These are phyloP conservation scores for Hanseniaspora taiwanica DNA, from an alignment of 805 yeast species.

Conservation along the genomic window DNA sequence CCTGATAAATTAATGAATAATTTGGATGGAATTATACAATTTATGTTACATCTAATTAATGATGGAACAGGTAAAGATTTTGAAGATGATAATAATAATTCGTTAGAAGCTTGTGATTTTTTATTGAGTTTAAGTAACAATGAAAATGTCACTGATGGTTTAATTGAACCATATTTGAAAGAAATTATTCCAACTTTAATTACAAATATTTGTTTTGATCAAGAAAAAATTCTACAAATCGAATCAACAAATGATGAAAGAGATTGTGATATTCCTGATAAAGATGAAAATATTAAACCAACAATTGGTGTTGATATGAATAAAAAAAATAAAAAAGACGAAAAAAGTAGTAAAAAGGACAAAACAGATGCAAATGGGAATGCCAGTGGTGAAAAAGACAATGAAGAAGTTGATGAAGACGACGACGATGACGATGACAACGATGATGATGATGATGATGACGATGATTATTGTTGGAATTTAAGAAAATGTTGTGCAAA, in stretches of 20 bases:
- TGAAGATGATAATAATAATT: conserved; percentile 50
- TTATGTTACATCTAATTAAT: conserved; percentile 66
- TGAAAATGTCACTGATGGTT: conserved; percentile 35
- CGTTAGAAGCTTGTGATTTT: conserved; percentile 89
- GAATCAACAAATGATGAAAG: conserved; percentile 46
- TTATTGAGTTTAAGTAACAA: conserved; percentile 61
- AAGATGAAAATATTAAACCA: conserved; percentile 80
- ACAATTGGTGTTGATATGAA: conserved; percentile 25
- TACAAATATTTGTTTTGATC: conserved; percentile 76
- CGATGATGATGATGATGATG: conserved; percentile 64
- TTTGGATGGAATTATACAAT: conserved; percentile 72
- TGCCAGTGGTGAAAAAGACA: conserved; percentile 12
- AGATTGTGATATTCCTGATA: conserved; percentile 66
- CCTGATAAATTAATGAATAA: conserved; percentile 76
- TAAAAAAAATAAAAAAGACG: conserved; percentile 38
- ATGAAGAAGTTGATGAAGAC: conserved; percentile 36
- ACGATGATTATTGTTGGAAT: conserved; percentile 70
- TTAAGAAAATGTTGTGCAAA: conserved; percentile 91
- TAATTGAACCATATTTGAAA: conserved; percentile 44
- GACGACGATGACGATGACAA: conserved; percentile 54
- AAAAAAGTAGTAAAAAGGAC: too few relatives aligned
- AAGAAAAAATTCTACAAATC: conserved; percentile 55
- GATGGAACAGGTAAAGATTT: conserved; percentile 11
- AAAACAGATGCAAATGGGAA: conserved; percentile 24
- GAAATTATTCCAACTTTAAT: conserved; percentile 66